Percentiles rank a stretch among this genome's conserved stretches.
These are phyloP conservation scores for Dalechampia spathulata DNA, from an alignment of 441 rosid species.

Conservation along the genomic window DNA sequence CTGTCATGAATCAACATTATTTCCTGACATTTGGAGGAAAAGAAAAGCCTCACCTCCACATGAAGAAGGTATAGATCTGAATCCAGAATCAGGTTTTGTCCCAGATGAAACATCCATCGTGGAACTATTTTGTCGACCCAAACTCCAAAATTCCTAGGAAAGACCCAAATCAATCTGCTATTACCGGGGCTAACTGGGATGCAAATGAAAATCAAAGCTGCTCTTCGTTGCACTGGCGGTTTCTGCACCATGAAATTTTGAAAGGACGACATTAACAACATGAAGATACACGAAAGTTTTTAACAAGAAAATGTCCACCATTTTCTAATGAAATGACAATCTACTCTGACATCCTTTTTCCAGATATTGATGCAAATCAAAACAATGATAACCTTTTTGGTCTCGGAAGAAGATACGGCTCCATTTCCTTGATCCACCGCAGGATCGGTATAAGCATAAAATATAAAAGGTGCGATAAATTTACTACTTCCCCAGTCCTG, in stretches of 20 bases:
- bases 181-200: conserved; percentile 84
- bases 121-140: conserved; percentile 71
- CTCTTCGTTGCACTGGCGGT: conserved; percentile 23
- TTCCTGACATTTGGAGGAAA: neutral
- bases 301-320: neutral
- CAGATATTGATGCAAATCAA: neutral
- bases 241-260: conserved; percentile 20
- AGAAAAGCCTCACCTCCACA: conserved; percentile 45
- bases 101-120: conserved; percentile 75
- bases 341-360: neutral
- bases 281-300: no score
- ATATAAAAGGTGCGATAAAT: conserved; percentile 69
- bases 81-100: conserved; percentile 73
- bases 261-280: neutral
- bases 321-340: neutral
- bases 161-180: conserved; percentile 83
- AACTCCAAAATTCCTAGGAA: conserved; percentile 60
- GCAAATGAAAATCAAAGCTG: conserved; percentile 66
- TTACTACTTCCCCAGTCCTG: conserved; percentile 50
- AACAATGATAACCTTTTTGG: conserved; percentile 31
- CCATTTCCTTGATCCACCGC: conserved; percentile 31
- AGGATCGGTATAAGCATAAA: conserved; percentile 40
- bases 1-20: neutral
- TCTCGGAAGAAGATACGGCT: conserved; percentile 27
- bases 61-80: conserved; percentile 86